Base-by-base conservation (phyloP, 2,329 filamentous ascomycete genomes). In the Graphium sp. region DNA sequence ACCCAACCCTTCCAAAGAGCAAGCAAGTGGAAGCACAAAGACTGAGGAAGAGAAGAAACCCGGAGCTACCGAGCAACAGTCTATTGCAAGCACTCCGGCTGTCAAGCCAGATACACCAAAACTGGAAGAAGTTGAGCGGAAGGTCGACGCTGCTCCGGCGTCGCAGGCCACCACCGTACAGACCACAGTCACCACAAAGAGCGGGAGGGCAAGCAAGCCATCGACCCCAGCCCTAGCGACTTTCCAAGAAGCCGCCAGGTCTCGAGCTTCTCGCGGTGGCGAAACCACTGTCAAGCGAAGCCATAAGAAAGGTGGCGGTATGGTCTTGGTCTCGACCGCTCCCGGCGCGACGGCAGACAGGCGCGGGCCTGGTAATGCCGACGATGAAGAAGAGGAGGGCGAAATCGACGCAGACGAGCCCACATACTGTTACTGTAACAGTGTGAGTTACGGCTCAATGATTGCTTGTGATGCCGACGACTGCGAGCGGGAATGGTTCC, bases 391-490 rank as follows among this genome's bases (percentile, higher is more conserved):
- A 5, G 56, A 61, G 9, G 55, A 56, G 5, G 74, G 71, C 9
- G 70, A 72, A 6, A 71, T 77, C 21, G 74, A 77, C 35, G 69
- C 65, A 4, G 70, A 79, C 37, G 79, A 85, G 45, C 75, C 73
- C 21, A 61, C 71, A 10, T 85, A 85, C 48, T 83, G 80, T 49
- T 81, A 81, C 51, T 84, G 80, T 48, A 77, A 83, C 40, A 67
- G 74, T 26, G 73, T 83, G 31, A 83, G 77, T 42, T 85, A 83
- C 44, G 79, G 80, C 13, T 78, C 82, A 52, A 85, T 85, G 80
- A 77, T 85, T 24, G 80, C 75, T 3, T 85, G 79, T 44, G 80
- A 85, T 46, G 72, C 71, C 6, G 66, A 75, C 34, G 66, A 69
- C 27, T 85, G 80, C 50, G 64, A 69, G 38, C 64, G 70, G 35